Evolutionary conservation across 257 asterid species (phyloP).

Genomic region (Paulownia fortunei): DNA sequence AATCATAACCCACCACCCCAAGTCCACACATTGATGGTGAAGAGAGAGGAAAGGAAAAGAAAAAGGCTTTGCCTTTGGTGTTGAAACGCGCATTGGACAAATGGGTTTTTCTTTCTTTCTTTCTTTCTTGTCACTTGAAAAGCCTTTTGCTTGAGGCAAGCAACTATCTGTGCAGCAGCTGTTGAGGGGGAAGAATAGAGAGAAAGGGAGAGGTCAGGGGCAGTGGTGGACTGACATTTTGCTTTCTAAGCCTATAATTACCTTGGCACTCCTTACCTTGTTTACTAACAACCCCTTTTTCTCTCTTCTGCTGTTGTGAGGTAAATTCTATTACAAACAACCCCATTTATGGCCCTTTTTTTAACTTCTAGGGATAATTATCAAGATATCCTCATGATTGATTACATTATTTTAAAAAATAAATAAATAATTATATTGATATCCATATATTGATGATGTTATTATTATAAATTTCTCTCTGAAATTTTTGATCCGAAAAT

Average conservation of each 20-base stretch:
- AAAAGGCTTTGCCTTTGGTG: constrained; percentile 32
- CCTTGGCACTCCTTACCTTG: constrained; percentile 53
- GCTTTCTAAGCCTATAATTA: constrained; percentile 63
- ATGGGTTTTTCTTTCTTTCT: constrained; percentile 32
- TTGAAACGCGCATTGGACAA: constrained; percentile 38
- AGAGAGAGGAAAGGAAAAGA: constrained; percentile 36
- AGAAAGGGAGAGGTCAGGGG: constrained; percentile 47
- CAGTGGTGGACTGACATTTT: constrained; percentile 45
- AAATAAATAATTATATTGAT: too few relatives aligned
- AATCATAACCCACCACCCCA: constrained; percentile 68
- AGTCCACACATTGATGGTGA: constrained; percentile 49
- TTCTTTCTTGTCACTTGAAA: constrained; percentile 33
- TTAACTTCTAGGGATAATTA: too few relatives aligned
- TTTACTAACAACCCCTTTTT: constrained; percentile 64
- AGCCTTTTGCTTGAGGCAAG: constrained; percentile 34
- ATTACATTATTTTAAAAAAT: too few relatives aligned
- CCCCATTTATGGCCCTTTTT: too few relatives aligned
- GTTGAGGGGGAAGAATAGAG: constrained; percentile 35
- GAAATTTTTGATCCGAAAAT: too few relatives aligned
- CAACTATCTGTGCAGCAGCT: constrained; percentile 39
- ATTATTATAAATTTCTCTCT: too few relatives aligned
- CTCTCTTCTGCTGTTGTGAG: too few relatives aligned
- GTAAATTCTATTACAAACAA: too few relatives aligned
- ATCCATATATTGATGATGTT: too few relatives aligned
- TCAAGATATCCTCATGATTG: too few relatives aligned